Conservation (phyloP, 2,329 filamentous ascomycete genomes). For the Beauveria australis region DNA sequence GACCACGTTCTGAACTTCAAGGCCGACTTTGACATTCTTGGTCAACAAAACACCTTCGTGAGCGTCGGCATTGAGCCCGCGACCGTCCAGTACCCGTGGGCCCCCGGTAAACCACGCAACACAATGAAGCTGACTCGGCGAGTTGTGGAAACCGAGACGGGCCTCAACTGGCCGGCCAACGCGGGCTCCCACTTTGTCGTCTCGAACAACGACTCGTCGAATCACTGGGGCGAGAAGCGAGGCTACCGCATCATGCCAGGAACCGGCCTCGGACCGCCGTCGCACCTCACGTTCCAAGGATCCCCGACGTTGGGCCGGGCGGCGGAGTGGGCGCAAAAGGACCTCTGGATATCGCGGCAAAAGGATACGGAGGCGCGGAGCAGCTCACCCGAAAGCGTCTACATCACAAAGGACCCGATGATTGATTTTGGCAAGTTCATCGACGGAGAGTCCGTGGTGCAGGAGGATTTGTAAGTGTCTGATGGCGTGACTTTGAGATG, state of each 20-base stretch:
- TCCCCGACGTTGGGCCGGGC: no score
- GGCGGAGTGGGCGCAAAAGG: neutral
- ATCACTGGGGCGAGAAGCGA: conserved; percentile 18
- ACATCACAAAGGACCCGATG: conserved; percentile 30
- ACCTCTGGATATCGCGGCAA: neutral
- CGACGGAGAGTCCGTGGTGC: no score
- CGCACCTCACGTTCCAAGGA: no score
- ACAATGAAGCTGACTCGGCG: conserved; percentile 30
- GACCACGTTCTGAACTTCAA: no score
- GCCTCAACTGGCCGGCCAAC: conserved; percentile 42
- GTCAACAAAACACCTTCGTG: no score
- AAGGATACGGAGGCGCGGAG: no score
- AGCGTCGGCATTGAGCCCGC: no score
- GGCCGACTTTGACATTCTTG: no score
- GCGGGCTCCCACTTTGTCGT: conserved; percentile 37
- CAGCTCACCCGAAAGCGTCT: neutral
- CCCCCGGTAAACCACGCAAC: no score
- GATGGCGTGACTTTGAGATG: conserved; percentile 25
- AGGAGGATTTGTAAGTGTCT: conserved; percentile 20
- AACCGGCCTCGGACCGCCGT: no score
- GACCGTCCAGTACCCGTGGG: no score
- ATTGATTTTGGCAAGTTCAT: conserved; percentile 41
- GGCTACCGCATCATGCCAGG: no score
- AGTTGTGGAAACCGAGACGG: conserved; percentile 32
- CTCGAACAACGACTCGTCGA: conserved; percentile 41